Evolutionary conservation across 2,329 filamentous ascomycete genomes (phyloP).

Genomic region (Ustulina deusta): DNA sequence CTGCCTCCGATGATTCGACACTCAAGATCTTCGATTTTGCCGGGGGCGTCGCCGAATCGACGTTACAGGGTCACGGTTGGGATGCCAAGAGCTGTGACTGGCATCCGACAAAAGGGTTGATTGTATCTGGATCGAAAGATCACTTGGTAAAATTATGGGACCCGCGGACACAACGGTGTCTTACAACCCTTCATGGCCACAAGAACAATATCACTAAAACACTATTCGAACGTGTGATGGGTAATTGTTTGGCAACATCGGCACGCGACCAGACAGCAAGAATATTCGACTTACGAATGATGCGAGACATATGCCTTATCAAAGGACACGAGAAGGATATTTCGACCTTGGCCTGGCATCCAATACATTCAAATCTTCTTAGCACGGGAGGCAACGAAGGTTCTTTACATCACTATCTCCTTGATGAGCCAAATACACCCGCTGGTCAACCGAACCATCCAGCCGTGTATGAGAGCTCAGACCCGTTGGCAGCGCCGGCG

Average conservation of each 20-base stretch:
- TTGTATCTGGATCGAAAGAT: constrained; percentile 97
- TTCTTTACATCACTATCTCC: constrained; percentile 90
- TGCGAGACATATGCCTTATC: constrained; percentile 94
- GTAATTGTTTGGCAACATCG: constrained; percentile 88
- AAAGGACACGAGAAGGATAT: constrained; percentile 97
- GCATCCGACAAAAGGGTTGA: constrained; percentile 93
- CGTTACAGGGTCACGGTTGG: constrained; percentile 94
- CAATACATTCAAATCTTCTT: constrained; percentile 87
- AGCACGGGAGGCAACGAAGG: constrained; percentile 93
- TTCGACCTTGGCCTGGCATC: constrained; percentile 92
- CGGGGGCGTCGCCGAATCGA: constrained; percentile 82
- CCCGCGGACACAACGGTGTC: constrained; percentile 86
- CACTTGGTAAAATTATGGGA: constrained; percentile 99
- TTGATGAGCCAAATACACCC: constrained; percentile 92
- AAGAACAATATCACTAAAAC: constrained; percentile 98
- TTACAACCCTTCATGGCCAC: constrained; percentile 95
- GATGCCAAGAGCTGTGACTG: constrained; percentile 97
- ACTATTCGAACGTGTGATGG: constrained; percentile 86
- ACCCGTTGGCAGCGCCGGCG: constrained; percentile 81
- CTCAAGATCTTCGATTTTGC: constrained; percentile 98
- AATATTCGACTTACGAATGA: constrained; percentile 96
- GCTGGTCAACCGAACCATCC: constrained; percentile 76
- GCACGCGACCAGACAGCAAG: constrained; percentile 93
- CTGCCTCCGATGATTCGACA: constrained; percentile 91
- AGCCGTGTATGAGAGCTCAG: constrained; percentile 86